phyloP scores from a whole-genome alignment of 192 early-diverging fungal genomes.

The Neocallimastix lanati region DNA sequence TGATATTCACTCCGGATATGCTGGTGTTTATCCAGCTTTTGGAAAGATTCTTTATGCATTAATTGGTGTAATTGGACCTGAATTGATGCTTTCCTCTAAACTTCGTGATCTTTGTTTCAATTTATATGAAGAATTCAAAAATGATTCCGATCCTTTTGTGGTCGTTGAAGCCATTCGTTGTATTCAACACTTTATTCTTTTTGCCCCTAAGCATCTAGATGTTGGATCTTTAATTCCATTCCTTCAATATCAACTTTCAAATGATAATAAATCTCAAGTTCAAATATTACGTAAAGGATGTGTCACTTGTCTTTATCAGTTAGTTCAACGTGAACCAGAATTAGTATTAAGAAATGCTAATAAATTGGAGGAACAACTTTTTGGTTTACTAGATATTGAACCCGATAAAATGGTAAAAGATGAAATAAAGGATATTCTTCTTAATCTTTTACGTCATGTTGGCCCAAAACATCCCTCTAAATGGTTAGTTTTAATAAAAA shows the following conservation, averaged over 20 bases:
- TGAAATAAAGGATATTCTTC: conserved; percentile 31
- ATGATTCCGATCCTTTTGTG: conserved; percentile 54
- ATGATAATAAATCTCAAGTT: conserved; percentile 14
- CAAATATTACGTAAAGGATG: conserved; percentile 52
- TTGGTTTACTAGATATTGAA: conserved; percentile 61
- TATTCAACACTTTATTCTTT: conserved; percentile 74
- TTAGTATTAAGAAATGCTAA: conserved; percentile 41
- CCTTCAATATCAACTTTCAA: conserved; percentile 48
- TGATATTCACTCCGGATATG: conserved; percentile 32
- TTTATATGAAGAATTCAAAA: conserved; percentile 58
- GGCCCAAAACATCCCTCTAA: conserved; percentile 46
- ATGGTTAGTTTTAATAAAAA: conserved; percentile 68
- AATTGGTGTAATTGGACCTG: conserved; percentile 79
- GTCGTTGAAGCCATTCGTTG: conserved; percentile 71
- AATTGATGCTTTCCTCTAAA: conserved; percentile 51
- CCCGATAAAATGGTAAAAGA: conserved; percentile 37
- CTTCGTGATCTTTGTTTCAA: conserved; percentile 63
- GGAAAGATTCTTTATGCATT: conserved; percentile 75
- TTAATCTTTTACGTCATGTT: conserved; percentile 12
- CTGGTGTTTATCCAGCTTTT: conserved; percentile 36
- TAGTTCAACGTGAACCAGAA: conserved; percentile 56
- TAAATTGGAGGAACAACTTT: conserved; percentile 57
- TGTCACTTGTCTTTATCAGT: conserved; percentile 69
- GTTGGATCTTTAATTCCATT: conserved; percentile 47
- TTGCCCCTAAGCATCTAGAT: conserved; percentile 59